Percentiles rank a stretch among this genome's conserved stretches.
phyloP scores from a whole-genome alignment of 371 early-diverging fungal species.

The Apophysomyces trapeziformis region DNA sequence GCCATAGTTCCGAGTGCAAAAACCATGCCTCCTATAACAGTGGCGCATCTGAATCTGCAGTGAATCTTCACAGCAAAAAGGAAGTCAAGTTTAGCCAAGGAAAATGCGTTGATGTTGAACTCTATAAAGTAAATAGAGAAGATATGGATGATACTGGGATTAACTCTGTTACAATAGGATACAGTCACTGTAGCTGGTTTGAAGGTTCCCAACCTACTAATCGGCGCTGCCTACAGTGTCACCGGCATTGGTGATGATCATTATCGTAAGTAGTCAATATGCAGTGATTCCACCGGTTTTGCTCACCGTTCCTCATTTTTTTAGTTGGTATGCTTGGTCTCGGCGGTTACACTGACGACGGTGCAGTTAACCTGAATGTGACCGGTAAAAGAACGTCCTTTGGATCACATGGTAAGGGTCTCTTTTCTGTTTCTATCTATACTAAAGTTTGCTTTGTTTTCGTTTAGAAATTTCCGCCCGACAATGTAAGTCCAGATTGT shows the following conservation, averaged over 20 bases:
- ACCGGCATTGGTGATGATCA: slow-evolving; percentile 39
- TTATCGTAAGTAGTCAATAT: slow-evolving; percentile 36
- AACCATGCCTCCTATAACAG: slow-evolving; percentile 36
- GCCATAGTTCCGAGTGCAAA: slow-evolving; percentile 41
- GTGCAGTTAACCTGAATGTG: slow-evolving; percentile 27
- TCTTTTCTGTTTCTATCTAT: slow-evolving; percentile 7
- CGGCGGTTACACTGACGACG: slow-evolving; percentile 46
- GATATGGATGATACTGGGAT: background rate
- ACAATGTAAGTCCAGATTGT: slow-evolving; percentile 18
- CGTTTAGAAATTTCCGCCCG: slow-evolving; percentile 10
- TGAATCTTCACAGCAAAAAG: slow-evolving; percentile 39
- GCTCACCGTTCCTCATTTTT: slow-evolving; percentile 1
- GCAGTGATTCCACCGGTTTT: background rate
- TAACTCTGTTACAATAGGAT: slow-evolving; percentile 26
- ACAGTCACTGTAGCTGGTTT: slow-evolving; percentile 45
- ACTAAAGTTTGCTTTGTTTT: background rate
- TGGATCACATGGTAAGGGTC: background rate
- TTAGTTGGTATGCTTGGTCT: slow-evolving; percentile 32
- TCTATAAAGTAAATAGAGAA: slow-evolving; percentile 36
- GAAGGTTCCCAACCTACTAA: slow-evolving; percentile 37
- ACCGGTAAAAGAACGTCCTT: background rate
- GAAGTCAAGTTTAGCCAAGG: slow-evolving; percentile 46
- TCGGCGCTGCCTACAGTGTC: slow-evolving; percentile 50
- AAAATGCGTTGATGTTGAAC: slow-evolving; percentile 43
- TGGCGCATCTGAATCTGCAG: slow-evolving; percentile 39